Conservation (phyloP, 208 protist species). For the Spongospora subterranea region DNA sequence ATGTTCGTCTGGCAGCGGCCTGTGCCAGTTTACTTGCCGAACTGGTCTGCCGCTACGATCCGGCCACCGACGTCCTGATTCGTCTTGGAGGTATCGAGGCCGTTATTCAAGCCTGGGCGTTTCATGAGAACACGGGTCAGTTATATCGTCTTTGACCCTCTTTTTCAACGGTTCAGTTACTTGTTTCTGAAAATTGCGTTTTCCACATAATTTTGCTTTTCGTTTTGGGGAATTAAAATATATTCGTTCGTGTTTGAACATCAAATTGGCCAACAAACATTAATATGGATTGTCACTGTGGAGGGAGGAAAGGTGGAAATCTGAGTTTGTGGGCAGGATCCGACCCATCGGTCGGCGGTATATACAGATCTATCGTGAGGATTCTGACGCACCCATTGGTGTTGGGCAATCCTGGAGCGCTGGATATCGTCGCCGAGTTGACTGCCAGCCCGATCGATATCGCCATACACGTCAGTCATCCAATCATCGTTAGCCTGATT, state of each 20-base stretch:
- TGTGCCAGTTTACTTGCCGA: not conserved
- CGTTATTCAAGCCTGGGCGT: conserved; percentile 38
- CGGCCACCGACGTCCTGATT: not conserved
- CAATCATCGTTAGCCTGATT: no score
- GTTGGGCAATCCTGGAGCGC: not conserved
- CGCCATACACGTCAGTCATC: not conserved
- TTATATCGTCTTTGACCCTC: no score
- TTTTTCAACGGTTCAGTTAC: no score
- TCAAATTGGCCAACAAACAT: no score
- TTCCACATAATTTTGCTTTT: no score
- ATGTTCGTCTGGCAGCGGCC: not conserved
- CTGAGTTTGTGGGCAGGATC: no score
- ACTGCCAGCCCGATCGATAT: not conserved
- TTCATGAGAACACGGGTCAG: not conserved
- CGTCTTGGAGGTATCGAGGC: conserved; percentile 31
- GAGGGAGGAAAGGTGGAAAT: no score
- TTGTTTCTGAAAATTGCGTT: no score
- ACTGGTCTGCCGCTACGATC: not conserved
- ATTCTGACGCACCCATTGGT: not conserved
- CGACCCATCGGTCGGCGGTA: not conserved
- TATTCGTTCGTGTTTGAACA: no score
- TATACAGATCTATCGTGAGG: not conserved
- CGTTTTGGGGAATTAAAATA: no score
- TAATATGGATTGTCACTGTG: no score
- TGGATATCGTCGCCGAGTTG: conserved; percentile 3